Percentiles rank a stretch among this genome's conserved stretches.
These are phyloP conservation scores for Colletotrichum sansevieriae DNA, from an alignment of 2,329 filamentous ascomycete genomes.

Conservation along the genomic window DNA sequence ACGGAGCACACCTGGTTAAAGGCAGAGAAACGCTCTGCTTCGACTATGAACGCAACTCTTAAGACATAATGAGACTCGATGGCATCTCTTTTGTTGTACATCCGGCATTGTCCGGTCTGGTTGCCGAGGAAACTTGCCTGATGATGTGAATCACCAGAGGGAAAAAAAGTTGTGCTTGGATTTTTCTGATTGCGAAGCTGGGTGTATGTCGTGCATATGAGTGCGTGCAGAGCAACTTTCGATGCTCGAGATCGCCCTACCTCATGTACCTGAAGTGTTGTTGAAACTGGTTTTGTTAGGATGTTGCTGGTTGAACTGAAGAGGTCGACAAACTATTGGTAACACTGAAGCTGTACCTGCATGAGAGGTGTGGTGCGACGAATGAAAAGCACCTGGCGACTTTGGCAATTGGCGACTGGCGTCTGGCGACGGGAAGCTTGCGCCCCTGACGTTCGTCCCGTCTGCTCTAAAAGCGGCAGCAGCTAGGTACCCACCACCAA, in stretches of 20 bases:
- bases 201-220: no score
- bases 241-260: no score
- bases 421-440: constrained; percentile 18
- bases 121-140: neutral
- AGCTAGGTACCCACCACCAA: constrained; percentile 17
- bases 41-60: constrained; percentile 9
- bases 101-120: neutral
- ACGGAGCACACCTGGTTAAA: neutral
- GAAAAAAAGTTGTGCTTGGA: no score
- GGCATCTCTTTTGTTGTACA: constrained; percentile 2
- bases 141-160: no score
- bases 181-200: no score
- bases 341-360: neutral
- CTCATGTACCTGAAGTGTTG: no score
- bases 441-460: constrained; percentile 34
- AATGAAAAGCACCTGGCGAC: no score
- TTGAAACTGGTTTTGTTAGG: neutral
- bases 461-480: constrained; percentile 29
- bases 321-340: neutral
- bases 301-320: neutral
- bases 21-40: constrained; percentile 22
- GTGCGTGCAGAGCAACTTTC: no score
- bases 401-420: neutral
- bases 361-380: no score
- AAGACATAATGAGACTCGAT: constrained; percentile 11